Evolutionary conservation across 129 eudicot species (phyloP).

Genomic region (Chrysanthemum lavandulifolium): DNA sequence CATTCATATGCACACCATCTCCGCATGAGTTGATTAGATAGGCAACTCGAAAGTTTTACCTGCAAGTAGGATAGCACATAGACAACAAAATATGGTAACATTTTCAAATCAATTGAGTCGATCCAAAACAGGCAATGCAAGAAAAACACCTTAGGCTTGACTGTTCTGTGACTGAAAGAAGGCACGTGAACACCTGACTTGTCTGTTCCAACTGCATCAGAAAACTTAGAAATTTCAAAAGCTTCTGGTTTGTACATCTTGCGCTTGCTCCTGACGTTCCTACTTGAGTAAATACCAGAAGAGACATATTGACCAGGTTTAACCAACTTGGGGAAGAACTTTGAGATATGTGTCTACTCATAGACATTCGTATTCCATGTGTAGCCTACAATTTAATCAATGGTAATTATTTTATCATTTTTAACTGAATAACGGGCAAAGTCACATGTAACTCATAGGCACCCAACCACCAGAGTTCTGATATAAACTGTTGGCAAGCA

Average conservation of each 20-base stretch:
- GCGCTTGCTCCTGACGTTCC: constrained; percentile 74
- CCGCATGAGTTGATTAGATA: constrained; percentile 56
- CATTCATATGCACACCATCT: constrained; percentile 93
- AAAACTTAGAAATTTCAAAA: constrained; percentile 35
- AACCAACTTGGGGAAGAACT: constrained; percentile 47
- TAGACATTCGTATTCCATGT: constrained; percentile 35
- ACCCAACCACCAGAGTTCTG: constrained; percentile 8
- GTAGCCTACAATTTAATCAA: constrained; percentile 43
- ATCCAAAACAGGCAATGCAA: not conserved
- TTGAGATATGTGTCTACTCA: constrained; percentile 45
- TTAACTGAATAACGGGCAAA: constrained; percentile 1
- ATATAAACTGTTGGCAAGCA: constrained; percentile 5
- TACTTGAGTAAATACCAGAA: constrained; percentile 48
- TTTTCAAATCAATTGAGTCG: not conserved
- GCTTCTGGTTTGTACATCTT: constrained; percentile 54
- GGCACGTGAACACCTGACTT: constrained; percentile 32
- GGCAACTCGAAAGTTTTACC: constrained; percentile 58
- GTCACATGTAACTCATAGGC: constrained; percentile 6
- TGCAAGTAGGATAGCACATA: constrained; percentile 33
- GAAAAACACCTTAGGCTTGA: constrained; percentile 47
- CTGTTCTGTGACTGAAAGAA: constrained; percentile 37
- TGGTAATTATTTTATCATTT: constrained; percentile 2
- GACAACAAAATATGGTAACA: constrained; percentile 17
- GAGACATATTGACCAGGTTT: constrained; percentile 48
- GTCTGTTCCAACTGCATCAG: constrained; percentile 40